Base-by-base conservation (phyloP, 495 filamentous ascomycete genomes). In the Neurospora sp. region DNA sequence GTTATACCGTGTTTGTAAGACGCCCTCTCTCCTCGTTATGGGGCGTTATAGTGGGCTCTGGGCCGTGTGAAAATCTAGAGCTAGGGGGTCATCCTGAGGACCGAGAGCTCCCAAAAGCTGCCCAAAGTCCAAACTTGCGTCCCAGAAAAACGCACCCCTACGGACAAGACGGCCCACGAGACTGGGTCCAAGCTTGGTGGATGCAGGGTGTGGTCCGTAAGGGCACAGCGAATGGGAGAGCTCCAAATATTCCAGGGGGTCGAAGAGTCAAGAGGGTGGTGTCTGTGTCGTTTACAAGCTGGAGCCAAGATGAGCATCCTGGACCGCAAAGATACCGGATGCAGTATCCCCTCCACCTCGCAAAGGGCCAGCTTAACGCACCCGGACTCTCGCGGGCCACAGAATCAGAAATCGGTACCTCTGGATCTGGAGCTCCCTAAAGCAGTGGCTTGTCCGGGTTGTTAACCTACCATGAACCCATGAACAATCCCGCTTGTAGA, bases 1-100 rank as follows among this genome's bases (percentile, higher is more conserved):
- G 76, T 77, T 80, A 74, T 76, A 73, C 72, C 72, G 74, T 75
- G 46, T 40, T 39, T 20, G 60, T 73, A 72, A 62, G 70, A 72
- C 73, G 77, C 77, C 79, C 72, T 72, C 70, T 73, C 72, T 44
- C 69, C 39, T 73, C 75, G 78, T 80, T 75, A 77, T 74, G 79
- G 77, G 75, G 70, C 73, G 66, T 75, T 71, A 73, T 62, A 77
- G 76, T 73, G 77, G 74, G 72, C 42, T 62, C 41, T 70, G 76
- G 75, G 73, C 78, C 74, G 79, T 80, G 79, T 78, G 79, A 73
- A 71, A 72, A 74, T 66, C 70, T 54, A 38, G 66, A 72, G 75
- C 69, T 16, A 60, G 49, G 23, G 49, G 3, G n/a, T 5, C n/a
- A 20, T 23, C 46, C 46, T 60, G 23, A 60, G 49, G 49, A 60